A percentile compares a stretch with the other conserved stretches of the same genome.
Evolutionary conservation across 2,329 filamentous ascomycete species (phyloP).

Genomic region (Cryphonectria japonica): DNA sequence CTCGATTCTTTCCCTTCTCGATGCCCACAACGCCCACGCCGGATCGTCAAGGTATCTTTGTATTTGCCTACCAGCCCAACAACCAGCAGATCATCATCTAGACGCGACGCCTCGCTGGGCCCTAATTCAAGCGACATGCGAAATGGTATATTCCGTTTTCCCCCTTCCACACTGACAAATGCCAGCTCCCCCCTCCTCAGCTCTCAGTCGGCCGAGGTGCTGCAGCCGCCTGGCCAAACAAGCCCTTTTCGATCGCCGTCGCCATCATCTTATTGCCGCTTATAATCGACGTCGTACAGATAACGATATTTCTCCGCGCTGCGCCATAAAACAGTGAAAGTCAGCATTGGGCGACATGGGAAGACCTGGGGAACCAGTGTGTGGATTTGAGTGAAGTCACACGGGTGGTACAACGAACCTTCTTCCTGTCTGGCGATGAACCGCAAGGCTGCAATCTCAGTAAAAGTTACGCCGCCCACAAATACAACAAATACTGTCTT

Average conservation of each 20-base stretch:
- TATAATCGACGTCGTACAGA: conserved; percentile 90
- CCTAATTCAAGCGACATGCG: background rate
- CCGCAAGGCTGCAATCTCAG: conserved; percentile 90
- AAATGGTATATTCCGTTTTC: background rate
- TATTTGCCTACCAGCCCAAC: conserved; percentile 11
- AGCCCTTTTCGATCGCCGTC: conserved; percentile 74
- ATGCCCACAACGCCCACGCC: conserved; percentile 11
- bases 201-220: conserved; percentile 19
- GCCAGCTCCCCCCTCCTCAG: background rate
- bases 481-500: conserved; percentile 97
- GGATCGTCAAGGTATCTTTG: conserved; percentile 10
- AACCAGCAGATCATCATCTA: background rate
- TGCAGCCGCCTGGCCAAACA: conserved; percentile 54
- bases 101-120: background rate
- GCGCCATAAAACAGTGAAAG: conserved; percentile 24
- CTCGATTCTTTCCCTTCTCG: background rate
- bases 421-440: conserved; percentile 87
- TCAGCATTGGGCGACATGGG: conserved; percentile 13
- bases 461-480: conserved; percentile 93
- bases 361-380: background rate
- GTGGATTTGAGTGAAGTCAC: background rate
- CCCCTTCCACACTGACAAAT: background rate
- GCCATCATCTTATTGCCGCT: conserved; percentile 90
- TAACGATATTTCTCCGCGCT: conserved; percentile 81
- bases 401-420: conserved; percentile 47